Evolutionary conservation across 2,329 filamentous ascomycete genomes (phyloP).

Genomic region (Aquanectria penicillioides): DNA sequence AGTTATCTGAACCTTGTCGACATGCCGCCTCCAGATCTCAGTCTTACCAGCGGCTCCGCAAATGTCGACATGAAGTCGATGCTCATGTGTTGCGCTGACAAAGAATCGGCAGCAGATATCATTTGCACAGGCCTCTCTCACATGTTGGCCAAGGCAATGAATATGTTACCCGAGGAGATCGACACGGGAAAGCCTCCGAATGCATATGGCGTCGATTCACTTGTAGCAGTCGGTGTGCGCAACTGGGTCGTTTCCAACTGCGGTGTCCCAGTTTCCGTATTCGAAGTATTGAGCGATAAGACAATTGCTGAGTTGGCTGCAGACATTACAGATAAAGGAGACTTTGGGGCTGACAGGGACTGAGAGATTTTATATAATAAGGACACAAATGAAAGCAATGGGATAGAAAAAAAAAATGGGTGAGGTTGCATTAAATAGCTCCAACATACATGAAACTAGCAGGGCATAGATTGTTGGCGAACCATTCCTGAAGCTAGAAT

Average conservation of each 20-base stretch:
- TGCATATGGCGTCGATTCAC: constrained; percentile 62
- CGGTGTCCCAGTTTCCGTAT: constrained; percentile 56
- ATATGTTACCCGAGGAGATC: constrained; percentile 56
- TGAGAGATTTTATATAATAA: too few relatives aligned
- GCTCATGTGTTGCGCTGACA: constrained; percentile 44
- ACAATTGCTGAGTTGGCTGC: constrained; percentile 52
- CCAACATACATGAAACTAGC: too few relatives aligned
- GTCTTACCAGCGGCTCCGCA: constrained; percentile 24
- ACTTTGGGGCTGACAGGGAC: constrained; percentile 35
- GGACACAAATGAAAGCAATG: too few relatives aligned
- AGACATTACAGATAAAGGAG: constrained; percentile 48
- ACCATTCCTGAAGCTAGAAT: too few relatives aligned
- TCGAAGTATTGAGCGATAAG: constrained; percentile 57
- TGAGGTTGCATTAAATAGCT: too few relatives aligned
- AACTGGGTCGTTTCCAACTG: constrained; percentile 60
- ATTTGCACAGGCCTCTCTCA: constrained; percentile 49
- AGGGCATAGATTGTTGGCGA: too few relatives aligned
- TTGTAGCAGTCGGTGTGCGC: constrained; percentile 63
- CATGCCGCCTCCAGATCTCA: constrained; percentile 47
- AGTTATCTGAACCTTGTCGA: constrained; percentile 60
- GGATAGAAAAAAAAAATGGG: too few relatives aligned
- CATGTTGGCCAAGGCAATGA: constrained; percentile 58
- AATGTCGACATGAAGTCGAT: constrained; percentile 44
- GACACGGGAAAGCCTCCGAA: constrained; percentile 52
- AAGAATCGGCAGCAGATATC: constrained; percentile 45